Evolutionary conservation across 306 rosid genomes (phyloP).

Genomic region (Notholithocarpus densiflorus): DNA sequence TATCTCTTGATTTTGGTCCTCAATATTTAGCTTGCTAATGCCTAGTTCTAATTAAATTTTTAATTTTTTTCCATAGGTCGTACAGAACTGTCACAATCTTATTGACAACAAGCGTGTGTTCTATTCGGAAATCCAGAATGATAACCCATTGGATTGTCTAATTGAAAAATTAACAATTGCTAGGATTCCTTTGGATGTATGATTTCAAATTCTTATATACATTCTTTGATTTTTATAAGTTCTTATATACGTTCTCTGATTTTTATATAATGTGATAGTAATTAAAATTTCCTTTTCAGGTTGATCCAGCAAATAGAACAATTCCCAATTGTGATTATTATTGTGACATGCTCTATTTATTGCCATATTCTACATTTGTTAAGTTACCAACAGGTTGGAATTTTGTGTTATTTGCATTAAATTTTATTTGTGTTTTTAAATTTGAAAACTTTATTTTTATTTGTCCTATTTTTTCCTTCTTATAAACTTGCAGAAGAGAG

Average conservation of each 20-base stretch:
- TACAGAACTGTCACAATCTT: slow-evolving; percentile 37
- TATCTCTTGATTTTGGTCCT: not conserved
- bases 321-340: slow-evolving; percentile 46
- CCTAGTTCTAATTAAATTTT: not conserved
- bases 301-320: slow-evolving; percentile 26
- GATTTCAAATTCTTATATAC: not conserved
- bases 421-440: not conserved
- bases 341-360: slow-evolving; percentile 50
- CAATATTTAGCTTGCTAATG: not conserved
- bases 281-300: slow-evolving; percentile 22
- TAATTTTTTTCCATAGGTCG: slow-evolving; percentile 32
- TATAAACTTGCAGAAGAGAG: slow-evolving; percentile 31
- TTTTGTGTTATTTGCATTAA: not conserved
- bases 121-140: slow-evolving; percentile 66
- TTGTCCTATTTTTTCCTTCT: slow-evolving; percentile 6
- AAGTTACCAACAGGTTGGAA: slow-evolving; percentile 51
- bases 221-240: not conserved
- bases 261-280: not conserved
- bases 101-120: slow-evolving; percentile 64
- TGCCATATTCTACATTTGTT: slow-evolving; percentile 54
- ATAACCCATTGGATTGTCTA: slow-evolving; percentile 66
- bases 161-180: slow-evolving; percentile 39
- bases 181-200: slow-evolving; percentile 42
- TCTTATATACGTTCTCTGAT: not conserved
- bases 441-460: not conserved